phyloP scores from a whole-genome alignment of 2,329 filamentous ascomycete genomes.

The Colletotrichum noveboracense region DNA sequence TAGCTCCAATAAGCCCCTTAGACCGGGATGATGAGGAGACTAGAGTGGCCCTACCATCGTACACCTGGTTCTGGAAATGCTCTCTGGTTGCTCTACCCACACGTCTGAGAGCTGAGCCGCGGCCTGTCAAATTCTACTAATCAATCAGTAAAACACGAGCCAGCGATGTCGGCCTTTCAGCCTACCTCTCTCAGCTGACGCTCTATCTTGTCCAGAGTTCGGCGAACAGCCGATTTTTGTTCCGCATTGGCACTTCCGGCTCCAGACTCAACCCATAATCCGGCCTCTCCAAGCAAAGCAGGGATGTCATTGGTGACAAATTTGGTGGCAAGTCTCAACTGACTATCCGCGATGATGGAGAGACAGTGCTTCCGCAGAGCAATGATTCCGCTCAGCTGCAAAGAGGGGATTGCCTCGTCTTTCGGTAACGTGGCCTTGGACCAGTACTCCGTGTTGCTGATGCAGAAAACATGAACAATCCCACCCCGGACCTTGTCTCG shows the following conservation, averaged over 20 bases:
- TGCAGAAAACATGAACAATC: constrained; percentile 43
- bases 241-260: constrained; percentile 41
- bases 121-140: not conserved
- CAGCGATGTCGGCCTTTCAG: not conserved
- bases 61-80: not conserved
- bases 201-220: constrained; percentile 37
- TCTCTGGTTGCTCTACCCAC: not conserved
- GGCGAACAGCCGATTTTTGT: constrained; percentile 35
- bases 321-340: constrained; percentile 35
- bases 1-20: not conserved
- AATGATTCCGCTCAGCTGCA: constrained; percentile 47
- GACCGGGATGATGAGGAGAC: not conserved
- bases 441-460: constrained; percentile 50
- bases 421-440: constrained; percentile 31
- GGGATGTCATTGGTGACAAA: constrained; percentile 48
- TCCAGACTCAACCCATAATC: constrained; percentile 50
- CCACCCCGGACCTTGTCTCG: constrained; percentile 23
- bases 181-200: constrained; percentile 33
- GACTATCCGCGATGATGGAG: constrained; percentile 47
- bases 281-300: constrained; percentile 41
- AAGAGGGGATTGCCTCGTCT: constrained; percentile 30
- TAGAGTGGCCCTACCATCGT: not conserved
- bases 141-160: not conserved
- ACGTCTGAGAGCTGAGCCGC: not conserved
- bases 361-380: constrained; percentile 47